Conservation (phyloP, 805 yeast genomes). For the Kodamaea laetipori region DNA sequence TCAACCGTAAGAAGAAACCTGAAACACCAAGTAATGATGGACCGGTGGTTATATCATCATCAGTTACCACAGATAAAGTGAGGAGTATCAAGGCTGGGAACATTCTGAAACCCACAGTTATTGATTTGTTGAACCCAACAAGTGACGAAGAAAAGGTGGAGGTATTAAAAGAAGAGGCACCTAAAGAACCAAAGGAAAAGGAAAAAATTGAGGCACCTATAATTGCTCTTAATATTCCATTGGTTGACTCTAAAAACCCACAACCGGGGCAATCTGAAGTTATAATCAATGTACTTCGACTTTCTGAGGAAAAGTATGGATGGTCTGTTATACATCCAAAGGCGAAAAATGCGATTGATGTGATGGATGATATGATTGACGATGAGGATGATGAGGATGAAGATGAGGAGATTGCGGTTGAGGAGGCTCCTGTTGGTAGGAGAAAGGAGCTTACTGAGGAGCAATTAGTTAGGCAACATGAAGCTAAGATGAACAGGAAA, state of each 20-base stretch:
- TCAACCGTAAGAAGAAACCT: slow-evolving; percentile 19
- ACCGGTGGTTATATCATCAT: slow-evolving; percentile 17
- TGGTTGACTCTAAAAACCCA: slow-evolving; percentile 48
- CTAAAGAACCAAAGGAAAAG: slow-evolving; percentile 3
- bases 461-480: slow-evolving; percentile 47
- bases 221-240: slow-evolving; percentile 57
- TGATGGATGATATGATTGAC: slow-evolving; percentile 50
- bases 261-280: slow-evolving; percentile 62
- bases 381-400: slow-evolving; percentile 51
- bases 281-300: slow-evolving; percentile 67
- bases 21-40: slow-evolving; percentile 5
- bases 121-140: slow-evolving; percentile 18
- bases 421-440: slow-evolving; percentile 23
- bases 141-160: slow-evolving; percentile 15
- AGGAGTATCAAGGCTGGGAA: slow-evolving; percentile 5
- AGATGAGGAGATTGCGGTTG: slow-evolving; percentile 32
- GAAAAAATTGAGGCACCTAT: slow-evolving; percentile 38
- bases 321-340: slow-evolving; percentile 71
- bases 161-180: slow-evolving; percentile 14
- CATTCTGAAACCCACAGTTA: slow-evolving; percentile 23
- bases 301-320: slow-evolving; percentile 85
- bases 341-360: slow-evolving; percentile 57
- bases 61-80: slow-evolving; percentile 25
- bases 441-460: slow-evolving; percentile 38
- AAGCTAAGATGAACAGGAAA: slow-evolving; percentile 59